Conservation (phyloP, 2,329 filamentous ascomycete genomes). For the Chaetomiaceae sp. region DNA sequence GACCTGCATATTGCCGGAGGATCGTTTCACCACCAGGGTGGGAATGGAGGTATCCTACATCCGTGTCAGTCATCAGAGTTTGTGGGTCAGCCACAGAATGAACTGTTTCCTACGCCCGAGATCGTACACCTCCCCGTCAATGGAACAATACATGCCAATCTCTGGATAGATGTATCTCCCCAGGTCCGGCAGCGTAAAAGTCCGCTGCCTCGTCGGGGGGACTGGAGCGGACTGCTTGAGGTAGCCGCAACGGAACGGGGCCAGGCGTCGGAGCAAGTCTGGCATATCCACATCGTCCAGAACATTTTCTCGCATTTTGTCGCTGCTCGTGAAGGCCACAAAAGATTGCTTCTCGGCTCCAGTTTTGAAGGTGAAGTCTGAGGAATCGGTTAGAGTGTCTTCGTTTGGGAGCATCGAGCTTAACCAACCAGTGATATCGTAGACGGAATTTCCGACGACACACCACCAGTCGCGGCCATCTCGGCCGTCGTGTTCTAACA, state of each 20-base stretch:
- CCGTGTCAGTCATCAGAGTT: not conserved
- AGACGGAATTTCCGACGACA: slow-evolving; percentile 2
- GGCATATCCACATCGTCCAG: not conserved
- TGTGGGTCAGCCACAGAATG: too few relatives aligned
- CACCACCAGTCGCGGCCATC: slow-evolving; percentile 6
- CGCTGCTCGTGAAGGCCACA: not conserved
- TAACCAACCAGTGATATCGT: slow-evolving; percentile 8
- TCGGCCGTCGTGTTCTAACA: slow-evolving; percentile 5
- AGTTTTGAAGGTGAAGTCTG: slow-evolving; percentile 3
- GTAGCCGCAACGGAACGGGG: slow-evolving; percentile 2
- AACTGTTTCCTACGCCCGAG: slow-evolving; percentile 7
- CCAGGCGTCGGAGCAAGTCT: not conserved
- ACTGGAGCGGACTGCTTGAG: not conserved
- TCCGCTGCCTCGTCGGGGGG: not conserved
- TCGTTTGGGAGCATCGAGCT: not conserved
- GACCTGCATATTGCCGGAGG: slow-evolving; percentile 5
- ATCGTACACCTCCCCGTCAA: slow-evolving; percentile 5
- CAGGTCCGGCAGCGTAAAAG: slow-evolving; percentile 2
- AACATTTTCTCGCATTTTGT: not conserved
- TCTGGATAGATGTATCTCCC: slow-evolving; percentile 5
- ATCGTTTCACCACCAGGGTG: slow-evolving; percentile 8
- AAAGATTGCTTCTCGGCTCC: not conserved
- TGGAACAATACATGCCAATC: slow-evolving; percentile 10
- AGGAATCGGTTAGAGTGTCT: not conserved
- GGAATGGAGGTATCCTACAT: slow-evolving; percentile 5